These are phyloP conservation scores for Solanum bukasovii DNA, from an alignment of 257 asterid species.

Conservation along the genomic window DNA sequence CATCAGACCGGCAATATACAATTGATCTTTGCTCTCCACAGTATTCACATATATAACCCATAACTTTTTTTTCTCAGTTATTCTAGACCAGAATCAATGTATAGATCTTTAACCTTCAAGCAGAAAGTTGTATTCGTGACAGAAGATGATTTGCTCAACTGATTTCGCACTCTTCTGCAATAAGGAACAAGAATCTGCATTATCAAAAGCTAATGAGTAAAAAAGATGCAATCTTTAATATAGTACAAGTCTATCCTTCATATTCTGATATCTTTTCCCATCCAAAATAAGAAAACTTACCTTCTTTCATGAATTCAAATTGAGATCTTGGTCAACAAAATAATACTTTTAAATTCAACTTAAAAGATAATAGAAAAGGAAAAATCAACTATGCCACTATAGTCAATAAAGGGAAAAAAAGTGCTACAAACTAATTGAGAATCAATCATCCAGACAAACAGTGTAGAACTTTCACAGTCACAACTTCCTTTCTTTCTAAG, in stretches of 20 bases:
- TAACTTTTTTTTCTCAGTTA: background rate
- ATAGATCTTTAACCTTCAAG: conserved; percentile 3
- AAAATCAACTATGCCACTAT: conserved; percentile 14
- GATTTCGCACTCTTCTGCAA: background rate
- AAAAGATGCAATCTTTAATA: background rate
- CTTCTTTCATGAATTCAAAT: background rate
- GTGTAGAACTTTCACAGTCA: conserved; percentile 5
- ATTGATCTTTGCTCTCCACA: conserved; percentile 69
- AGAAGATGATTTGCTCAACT: background rate
- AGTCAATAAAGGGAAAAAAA: conserved; percentile 8
- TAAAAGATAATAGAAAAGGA: conserved; percentile 1
- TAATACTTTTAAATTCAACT: background rate
- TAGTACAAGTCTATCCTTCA: background rate
- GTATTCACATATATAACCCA: conserved; percentile 84
- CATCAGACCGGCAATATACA: conserved; percentile 79
- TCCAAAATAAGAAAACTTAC: background rate
- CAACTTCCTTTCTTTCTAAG: background rate
- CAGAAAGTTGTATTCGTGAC: background rate
- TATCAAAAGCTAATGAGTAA: background rate
- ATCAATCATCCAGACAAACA: conserved; percentile 25
- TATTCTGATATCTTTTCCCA: background rate
- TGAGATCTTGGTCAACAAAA: conserved; percentile 5
- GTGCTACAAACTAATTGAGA: conserved; percentile 21
- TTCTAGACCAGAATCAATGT: background rate
- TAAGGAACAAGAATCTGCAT: background rate